Percentiles rank a stretch among this genome's conserved stretches.
Evolutionary conservation across 78 protist genomes (phyloP).

Genomic region (Planoprotostelium fungivorum): DNA sequence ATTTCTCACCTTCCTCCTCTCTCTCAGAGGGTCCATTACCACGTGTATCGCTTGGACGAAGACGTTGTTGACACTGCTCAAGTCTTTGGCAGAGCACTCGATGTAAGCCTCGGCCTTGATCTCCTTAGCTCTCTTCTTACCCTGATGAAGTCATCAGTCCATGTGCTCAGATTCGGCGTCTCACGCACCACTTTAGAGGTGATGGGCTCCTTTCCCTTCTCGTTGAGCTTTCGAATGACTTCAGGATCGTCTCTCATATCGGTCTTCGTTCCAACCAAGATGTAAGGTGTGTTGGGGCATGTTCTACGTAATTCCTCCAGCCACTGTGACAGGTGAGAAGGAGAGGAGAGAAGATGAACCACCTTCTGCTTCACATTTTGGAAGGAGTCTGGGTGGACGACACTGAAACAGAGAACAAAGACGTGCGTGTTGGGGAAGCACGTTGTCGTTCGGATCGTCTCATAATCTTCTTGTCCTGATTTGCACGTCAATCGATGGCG

Average conservation of each 20-base stretch:
- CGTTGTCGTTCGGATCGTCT: constrained; percentile 46
- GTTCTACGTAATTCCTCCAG: constrained; percentile 42
- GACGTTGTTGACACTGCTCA: constrained; percentile 46
- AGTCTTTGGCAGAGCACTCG: constrained; percentile 63
- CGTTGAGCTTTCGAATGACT: constrained; percentile 25
- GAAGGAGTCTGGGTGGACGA: constrained; percentile 66
- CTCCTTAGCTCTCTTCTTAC: constrained; percentile 66
- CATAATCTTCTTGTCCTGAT: constrained; percentile 70
- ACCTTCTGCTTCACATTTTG: constrained; percentile 62
- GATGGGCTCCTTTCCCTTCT: constrained; percentile 10
- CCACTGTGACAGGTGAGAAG: constrained; percentile 35
- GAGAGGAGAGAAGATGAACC: background rate
- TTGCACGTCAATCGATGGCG: constrained; percentile 5
- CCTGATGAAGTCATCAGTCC: constrained; percentile 2
- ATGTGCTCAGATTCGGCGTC: background rate
- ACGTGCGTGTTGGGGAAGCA: constrained; percentile 65
- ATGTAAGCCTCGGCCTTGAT: constrained; percentile 52
- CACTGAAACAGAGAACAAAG: constrained; percentile 50
- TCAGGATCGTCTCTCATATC: constrained; percentile 49
- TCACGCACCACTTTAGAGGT: constrained; percentile 23
- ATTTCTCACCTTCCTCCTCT: constrained; percentile 12
- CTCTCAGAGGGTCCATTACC: constrained; percentile 38
- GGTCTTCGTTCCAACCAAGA: constrained; percentile 66
- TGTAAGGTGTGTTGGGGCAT: constrained; percentile 60
- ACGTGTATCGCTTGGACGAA: constrained; percentile 54